Percentiles rank a stretch among this genome's conserved stretches.
Evolutionary conservation across 495 filamentous ascomycete genomes (phyloP).

Genomic region (Ascodesmis nigricans): DNA sequence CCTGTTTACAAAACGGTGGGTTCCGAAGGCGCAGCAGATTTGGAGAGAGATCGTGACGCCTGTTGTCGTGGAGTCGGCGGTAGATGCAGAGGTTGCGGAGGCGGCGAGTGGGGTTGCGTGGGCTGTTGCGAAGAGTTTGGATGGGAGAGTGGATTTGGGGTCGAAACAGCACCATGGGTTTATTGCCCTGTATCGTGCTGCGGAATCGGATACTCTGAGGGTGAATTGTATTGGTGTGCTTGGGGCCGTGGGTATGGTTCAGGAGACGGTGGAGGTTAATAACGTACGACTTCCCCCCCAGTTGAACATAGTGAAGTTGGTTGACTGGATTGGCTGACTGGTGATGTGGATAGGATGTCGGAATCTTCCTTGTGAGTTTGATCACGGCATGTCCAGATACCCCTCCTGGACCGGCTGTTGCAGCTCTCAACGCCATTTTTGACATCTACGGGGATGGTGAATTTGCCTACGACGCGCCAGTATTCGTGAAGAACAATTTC

Average conservation of each 20-base stretch:
- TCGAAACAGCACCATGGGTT: slow-evolving; percentile 33
- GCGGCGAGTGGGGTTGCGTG: slow-evolving; percentile 37
- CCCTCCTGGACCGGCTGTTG: slow-evolving; percentile 30
- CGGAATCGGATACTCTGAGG: slow-evolving; percentile 24
- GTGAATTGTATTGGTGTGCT: slow-evolving; percentile 41
- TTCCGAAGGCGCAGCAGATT: slow-evolving; percentile 28
- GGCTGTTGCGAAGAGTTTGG: slow-evolving; percentile 33
- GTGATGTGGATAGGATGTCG: slow-evolving; percentile 26
- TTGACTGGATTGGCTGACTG: neutral
- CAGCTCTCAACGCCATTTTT: slow-evolving; percentile 37
- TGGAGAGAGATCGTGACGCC: slow-evolving; percentile 31
- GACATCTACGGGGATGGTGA: slow-evolving; percentile 39
- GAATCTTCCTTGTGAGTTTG: slow-evolving; percentile 34
- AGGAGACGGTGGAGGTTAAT: slow-evolving; percentile 21
- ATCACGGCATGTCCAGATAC: slow-evolving; percentile 27
- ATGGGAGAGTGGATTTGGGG: slow-evolving; percentile 27
- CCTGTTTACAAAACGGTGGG: slow-evolving; percentile 25
- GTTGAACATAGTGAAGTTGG: neutral
- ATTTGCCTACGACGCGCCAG: slow-evolving; percentile 31
- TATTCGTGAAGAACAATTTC: slow-evolving; percentile 39
- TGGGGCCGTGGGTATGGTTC: slow-evolving; percentile 31
- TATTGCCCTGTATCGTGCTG: slow-evolving; percentile 36
- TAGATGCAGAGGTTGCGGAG: slow-evolving; percentile 35
- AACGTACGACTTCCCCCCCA: slow-evolving; percentile 13
- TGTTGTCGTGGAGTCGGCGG: slow-evolving; percentile 33